Evolutionary conservation across 179 eudicot species (phyloP), one percentile per base, ranked within the genome.

Genomic region (Beta macrorhiza): DNA sequence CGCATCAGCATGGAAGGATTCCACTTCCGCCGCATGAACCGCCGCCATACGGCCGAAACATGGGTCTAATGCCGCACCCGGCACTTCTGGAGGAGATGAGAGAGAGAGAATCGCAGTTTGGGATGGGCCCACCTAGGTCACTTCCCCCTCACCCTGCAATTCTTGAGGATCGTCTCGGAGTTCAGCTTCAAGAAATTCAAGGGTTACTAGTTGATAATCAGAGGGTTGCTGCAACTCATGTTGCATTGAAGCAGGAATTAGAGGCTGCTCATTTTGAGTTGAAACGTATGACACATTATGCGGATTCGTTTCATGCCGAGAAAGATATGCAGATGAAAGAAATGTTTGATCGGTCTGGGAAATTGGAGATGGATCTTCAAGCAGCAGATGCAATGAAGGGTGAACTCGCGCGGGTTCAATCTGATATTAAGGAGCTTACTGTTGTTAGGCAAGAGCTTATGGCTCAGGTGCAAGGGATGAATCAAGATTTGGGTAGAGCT

Each of bases 191-290:
- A 74, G 98, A 95, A 67, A 91, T 93, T 71, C 97, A 95, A 78
- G 93, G 82, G 10, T 81, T 95, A 68, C 83, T 95, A 67, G 88
- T 84, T 61, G 97, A 93, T 83, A 95, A 95, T 80, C 98, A 95
- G 82, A 84, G 95, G 58, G 86, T 92, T 73, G 95, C 98, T 49
- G 97, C 94, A 0, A 93, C 97, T 20, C 98, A 95, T 84, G 98
- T 95, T 79, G 97, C 98, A 13, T 90, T 95, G 80, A 95, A 88
- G 84, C 97, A 93, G 87, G 98, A 95, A 79, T 51, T 95, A 61
- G 98, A 95, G 85, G 88, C 88, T 57, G 87, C 90, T 67, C 98
- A 92, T 79, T 85, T 84, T 52, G 95, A 95, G 84, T 84, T 95
- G 82, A 95, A 93, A 78, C 82, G 84, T 22, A 90, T 92, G 11